Conservation (phyloP, 2,329 filamentous ascomycete genomes). For the Coniochaeta sp. region DNA sequence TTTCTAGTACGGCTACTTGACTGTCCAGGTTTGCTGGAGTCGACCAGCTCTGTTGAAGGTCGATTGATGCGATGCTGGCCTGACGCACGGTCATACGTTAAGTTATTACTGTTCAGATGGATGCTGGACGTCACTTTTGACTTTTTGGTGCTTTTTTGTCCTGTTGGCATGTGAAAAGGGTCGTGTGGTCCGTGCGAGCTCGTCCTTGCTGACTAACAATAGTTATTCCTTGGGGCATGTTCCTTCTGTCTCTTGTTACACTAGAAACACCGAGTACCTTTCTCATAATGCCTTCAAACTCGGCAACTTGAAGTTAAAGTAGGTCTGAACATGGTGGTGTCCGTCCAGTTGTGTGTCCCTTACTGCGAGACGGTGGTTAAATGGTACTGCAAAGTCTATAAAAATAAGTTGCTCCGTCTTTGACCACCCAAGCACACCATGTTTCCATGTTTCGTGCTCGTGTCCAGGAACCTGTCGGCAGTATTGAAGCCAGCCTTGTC, state of each 20-base stretch:
- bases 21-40: background rate
- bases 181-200: background rate
- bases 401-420: too few species aligned
- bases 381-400: too few species aligned
- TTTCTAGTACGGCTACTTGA: background rate
- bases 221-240: too few species aligned
- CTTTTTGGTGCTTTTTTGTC: background rate
- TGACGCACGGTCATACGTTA: background rate
- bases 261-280: too few species aligned
- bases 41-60: background rate
- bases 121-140: background rate
- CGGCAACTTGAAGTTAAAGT: too few species aligned
- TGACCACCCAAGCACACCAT: too few species aligned
- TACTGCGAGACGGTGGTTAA: too few species aligned
- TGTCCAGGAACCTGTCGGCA: background rate
- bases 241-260: too few species aligned
- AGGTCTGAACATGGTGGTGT: too few species aligned
- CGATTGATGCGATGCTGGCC: background rate
- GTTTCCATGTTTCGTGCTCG: background rate
- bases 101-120: background rate
- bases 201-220: background rate
- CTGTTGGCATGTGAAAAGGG: background rate
- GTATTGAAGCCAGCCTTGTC: background rate
- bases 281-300: too few species aligned
- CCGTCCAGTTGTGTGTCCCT: too few species aligned